Evolutionary conservation across 441 rosid genomes (phyloP), one percentile per base, ranked within the genome.

Genomic region (Capsella rubella): DNA sequence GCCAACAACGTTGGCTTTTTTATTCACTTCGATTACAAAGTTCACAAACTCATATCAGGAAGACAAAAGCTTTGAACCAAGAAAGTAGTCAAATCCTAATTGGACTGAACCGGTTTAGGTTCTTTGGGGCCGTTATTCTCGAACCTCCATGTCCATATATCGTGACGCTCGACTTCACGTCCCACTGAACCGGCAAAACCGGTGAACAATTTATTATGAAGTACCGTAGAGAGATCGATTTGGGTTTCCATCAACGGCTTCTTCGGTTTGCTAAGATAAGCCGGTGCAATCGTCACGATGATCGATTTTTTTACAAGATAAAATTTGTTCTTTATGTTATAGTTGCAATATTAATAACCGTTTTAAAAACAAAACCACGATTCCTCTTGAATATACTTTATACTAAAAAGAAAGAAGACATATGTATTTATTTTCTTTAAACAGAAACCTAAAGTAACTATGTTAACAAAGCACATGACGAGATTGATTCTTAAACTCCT

Each of bases 401-500:
- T 27, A 39, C 12, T 15, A 16, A 55, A 42, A 29, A 16, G 8
- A 13, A 31, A 43, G 15, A 12, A 12, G 47, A 42, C n/a, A 4
- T 42, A 1, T 37, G 7, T 6, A 29, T 29, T 3, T 29, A 29
- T 29, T 29, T 29, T 29, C 5, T 29, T 29, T 4, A 29, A 13
- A 42, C n/a, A 21, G 1, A 49, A 27, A 27, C 9, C 46, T 10
- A 46, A 65, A 34, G 34, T 54, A 54, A 67, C 9, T 16, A 51
- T 21, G 2, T 49, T 14, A 31, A 1, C 27, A 47, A 21, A 47
- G 42, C 57, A 75, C 64, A 43, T 68, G 79, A 53, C 51, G 34
- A 55, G 54, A 28, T 69, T 25, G 76, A 77, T 77, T 32, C 80
- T 60, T 72, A 67, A 78, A 78, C 81, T 67, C 77, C 54, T 78